These are phyloP conservation scores for Gossypium rotundifolium DNA, from an alignment of 345 rosid species.

Conservation along the genomic window DNA sequence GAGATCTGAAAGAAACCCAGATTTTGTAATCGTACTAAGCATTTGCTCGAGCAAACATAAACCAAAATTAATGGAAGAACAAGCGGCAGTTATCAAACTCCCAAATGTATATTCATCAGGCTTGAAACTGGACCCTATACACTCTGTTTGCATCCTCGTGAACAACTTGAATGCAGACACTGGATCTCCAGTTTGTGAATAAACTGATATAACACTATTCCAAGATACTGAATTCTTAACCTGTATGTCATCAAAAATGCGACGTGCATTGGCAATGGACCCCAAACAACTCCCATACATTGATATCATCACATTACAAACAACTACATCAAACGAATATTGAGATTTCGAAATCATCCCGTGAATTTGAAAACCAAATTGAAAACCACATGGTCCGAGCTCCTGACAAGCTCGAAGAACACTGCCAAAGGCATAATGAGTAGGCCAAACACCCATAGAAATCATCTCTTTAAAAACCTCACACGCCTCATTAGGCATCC, in stretches of 20 bases:
- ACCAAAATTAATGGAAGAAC: conserved; percentile 44
- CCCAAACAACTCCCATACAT: conserved; percentile 59
- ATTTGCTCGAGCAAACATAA: conserved; percentile 64
- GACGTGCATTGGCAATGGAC: conserved; percentile 36
- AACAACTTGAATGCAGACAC: conserved; percentile 54
- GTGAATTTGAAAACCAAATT: conserved; percentile 71
- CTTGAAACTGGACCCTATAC: conserved; percentile 25
- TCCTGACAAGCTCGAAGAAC: conserved; percentile 70
- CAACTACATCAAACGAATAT: conserved; percentile 44
- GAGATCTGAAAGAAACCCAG: conserved; percentile 62
- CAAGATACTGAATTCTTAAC: conserved; percentile 57
- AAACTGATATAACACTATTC: conserved; percentile 69
- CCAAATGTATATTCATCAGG: conserved; percentile 91
- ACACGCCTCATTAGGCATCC: conserved; percentile 49
- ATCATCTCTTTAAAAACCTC: conserved; percentile 48
- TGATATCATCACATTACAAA: conserved; percentile 63
- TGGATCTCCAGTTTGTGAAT: conserved; percentile 51
- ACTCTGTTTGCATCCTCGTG: conserved; percentile 51
- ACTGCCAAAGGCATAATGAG: conserved; percentile 63
- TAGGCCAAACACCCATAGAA: conserved; percentile 38
- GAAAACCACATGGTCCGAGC: conserved; percentile 32
- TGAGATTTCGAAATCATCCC: conserved; percentile 53
- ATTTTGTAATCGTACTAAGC: conserved; percentile 51
- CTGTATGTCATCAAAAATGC: conserved; percentile 57
- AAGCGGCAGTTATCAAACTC: conserved; percentile 66